Conservation (phyloP, 305 asterid species). For the Rubia balearica region DNA sequence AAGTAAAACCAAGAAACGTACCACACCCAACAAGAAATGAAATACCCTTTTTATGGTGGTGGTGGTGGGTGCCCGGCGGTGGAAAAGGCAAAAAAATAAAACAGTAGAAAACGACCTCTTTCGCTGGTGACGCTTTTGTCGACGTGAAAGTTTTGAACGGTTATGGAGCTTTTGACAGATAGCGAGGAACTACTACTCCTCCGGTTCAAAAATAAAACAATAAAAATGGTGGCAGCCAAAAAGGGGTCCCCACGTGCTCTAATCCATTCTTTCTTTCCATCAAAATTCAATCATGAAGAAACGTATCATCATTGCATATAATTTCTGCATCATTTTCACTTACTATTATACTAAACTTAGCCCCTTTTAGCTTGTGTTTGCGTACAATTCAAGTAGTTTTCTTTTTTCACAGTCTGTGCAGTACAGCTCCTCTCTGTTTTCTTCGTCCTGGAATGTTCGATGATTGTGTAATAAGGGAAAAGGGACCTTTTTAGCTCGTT, state of each 20-base stretch:
- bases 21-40: not conserved
- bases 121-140: slow-evolving; percentile 24
- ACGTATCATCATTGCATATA: slow-evolving; percentile 14
- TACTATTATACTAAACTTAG: not conserved
- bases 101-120: slow-evolving; percentile 16
- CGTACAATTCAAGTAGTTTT: slow-evolving; percentile 38
- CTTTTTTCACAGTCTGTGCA: not conserved
- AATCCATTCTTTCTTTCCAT: slow-evolving; percentile 19
- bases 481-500: slow-evolving; percentile 8
- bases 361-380: slow-evolving; percentile 32
- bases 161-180: slow-evolving; percentile 36
- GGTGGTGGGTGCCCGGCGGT: not conserved
- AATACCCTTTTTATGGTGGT: not conserved
- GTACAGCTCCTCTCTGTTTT: slow-evolving; percentile 10
- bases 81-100: slow-evolving; percentile 18
- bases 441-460: slow-evolving; percentile 33
- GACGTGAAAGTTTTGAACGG: slow-evolving; percentile 26
- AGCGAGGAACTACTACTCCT: slow-evolving; percentile 28
- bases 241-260: slow-evolving; percentile 37
- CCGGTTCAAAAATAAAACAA: slow-evolving; percentile 2
- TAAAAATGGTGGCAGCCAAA: slow-evolving; percentile 21
- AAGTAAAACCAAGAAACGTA: not conserved
- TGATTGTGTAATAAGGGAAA: slow-evolving; percentile 20
- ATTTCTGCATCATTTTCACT: slow-evolving; percentile 25
- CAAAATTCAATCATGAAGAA: slow-evolving; percentile 19